Evolutionary conservation across 345 rosid species (phyloP), one percentile per base, ranked within the genome.

Genomic region (Citrus australasica): DNA sequence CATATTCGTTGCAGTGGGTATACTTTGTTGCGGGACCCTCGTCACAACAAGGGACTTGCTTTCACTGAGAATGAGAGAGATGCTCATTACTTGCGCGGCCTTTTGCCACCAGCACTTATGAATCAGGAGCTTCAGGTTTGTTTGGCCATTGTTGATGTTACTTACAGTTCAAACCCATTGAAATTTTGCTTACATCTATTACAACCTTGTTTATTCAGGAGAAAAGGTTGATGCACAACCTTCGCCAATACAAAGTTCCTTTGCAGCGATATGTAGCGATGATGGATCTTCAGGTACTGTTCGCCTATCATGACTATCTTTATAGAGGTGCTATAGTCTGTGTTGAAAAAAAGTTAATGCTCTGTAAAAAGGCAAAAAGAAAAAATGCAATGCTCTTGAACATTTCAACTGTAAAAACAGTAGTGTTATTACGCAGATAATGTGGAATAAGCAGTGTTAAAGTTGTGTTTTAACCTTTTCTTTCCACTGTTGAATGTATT

Each of bases 221-320:
- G 90, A 88, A 77, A 86, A 90, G 76, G 72, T 11, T 94, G 83
- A 89, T 96, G 97, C 90, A 87, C 62, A 92, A 83, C 79, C 90
- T 96, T 73, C 97, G 97, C 30, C 89, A 90, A 71, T 96, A 92
- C 73, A 48, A 89, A 71, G 95, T 94, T 85, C 98, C 98, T 37
- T 67, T 96, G 70, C 99, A 96, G 58, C 90, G 92, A 71, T 96
- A 94, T 80, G 84, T 94, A 82, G 97, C 98, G 46, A 86, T 96
- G 90, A 90, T 94, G 97, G 99, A 94, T 83, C 99, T 96, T 70
- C 98, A 96, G 94, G 98, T 94, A 69, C 61, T 78, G 13, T 70
- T 67, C 38, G 11, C 69, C 28, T 9, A 35, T 67, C 11, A 46
- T 27, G 71, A 25, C 4, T 27, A 19, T 17, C 25, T 74, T 63